Evolutionary conservation across 2,329 filamentous ascomycete species (phyloP).

Genomic region (Sclerotinia nivalis): DNA sequence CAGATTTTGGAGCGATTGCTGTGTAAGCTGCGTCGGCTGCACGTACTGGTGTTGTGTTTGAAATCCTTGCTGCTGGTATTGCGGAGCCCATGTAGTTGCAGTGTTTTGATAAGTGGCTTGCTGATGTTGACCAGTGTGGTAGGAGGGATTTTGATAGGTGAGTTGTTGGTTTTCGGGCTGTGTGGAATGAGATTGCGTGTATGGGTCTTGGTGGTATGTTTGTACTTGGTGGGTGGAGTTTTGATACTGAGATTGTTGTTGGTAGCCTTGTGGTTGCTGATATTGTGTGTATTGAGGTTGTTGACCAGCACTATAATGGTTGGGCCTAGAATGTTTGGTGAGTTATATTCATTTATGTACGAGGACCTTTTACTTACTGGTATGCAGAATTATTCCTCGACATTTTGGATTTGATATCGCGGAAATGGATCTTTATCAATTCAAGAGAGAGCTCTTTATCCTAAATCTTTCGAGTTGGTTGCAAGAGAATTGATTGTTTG

Average conservation of each 20-base stretch:
- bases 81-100: background rate
- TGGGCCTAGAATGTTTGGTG: background rate
- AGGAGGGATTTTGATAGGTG: background rate
- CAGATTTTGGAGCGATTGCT: constrained; percentile 8
- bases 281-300: constrained; percentile 4
- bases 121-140: background rate
- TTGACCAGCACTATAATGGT: background rate
- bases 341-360: background rate
- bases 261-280: background rate
- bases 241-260: background rate
- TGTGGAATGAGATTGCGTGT: background rate
- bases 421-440: background rate
- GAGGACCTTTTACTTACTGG: background rate
- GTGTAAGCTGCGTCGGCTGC: background rate
- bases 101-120: background rate
- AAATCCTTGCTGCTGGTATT: background rate
- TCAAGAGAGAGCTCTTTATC: background rate
- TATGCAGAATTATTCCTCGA: background rate
- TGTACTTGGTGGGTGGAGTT: constrained; percentile 7
- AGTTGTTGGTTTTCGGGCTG: background rate
- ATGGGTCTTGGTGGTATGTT: background rate
- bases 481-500: background rate
- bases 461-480: no score
- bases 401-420: background rate
- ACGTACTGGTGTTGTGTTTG: background rate